phyloP scores from a whole-genome alignment of 768 basidiomycete genomes.

The Phallus indusiatus region DNA sequence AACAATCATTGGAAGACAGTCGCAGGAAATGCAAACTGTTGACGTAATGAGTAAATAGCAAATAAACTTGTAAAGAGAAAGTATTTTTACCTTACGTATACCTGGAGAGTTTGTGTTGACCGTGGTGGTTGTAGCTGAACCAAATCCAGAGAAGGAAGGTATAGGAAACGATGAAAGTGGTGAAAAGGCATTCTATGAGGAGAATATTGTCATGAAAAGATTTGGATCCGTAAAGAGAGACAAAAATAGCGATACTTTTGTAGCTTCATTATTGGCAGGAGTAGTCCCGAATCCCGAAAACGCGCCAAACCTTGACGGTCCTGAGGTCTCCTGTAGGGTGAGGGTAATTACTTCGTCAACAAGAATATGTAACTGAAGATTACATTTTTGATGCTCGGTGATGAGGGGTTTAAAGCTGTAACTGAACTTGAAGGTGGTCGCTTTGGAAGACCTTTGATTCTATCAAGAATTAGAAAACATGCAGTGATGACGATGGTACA shows the following conservation, averaged over 20 bases:
- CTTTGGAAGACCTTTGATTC: constrained; percentile 60
- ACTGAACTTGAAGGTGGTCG: constrained; percentile 22
- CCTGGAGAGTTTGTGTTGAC: constrained; percentile 12
- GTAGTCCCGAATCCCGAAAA: constrained; percentile 45
- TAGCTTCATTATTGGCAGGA: constrained; percentile 26
- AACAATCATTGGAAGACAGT: not conserved
- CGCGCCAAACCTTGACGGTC: constrained; percentile 36
- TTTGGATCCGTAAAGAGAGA: constrained; percentile 15
- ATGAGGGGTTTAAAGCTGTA: constrained; percentile 7
- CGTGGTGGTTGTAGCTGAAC: constrained; percentile 12
- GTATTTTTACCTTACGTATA: not conserved
- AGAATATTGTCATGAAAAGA: constrained; percentile 5
- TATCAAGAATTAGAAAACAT: constrained; percentile 19
- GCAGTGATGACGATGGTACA: not conserved
- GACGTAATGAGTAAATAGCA: not conserved
- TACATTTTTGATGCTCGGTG: constrained; percentile 19
- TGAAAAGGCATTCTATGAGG: constrained; percentile 10
- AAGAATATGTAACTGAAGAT: constrained; percentile 11
- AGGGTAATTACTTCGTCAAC: constrained; percentile 11
- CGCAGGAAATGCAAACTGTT: not conserved
- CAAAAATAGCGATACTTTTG: constrained; percentile 28
- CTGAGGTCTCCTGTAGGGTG: constrained; percentile 12
- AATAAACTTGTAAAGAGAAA: not conserved
- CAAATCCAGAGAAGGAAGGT: constrained; percentile 6
- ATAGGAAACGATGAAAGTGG: constrained; percentile 15